Conservation (phyloP, 2,329 filamentous ascomycete species). For the Cladosporium velox region DNA sequence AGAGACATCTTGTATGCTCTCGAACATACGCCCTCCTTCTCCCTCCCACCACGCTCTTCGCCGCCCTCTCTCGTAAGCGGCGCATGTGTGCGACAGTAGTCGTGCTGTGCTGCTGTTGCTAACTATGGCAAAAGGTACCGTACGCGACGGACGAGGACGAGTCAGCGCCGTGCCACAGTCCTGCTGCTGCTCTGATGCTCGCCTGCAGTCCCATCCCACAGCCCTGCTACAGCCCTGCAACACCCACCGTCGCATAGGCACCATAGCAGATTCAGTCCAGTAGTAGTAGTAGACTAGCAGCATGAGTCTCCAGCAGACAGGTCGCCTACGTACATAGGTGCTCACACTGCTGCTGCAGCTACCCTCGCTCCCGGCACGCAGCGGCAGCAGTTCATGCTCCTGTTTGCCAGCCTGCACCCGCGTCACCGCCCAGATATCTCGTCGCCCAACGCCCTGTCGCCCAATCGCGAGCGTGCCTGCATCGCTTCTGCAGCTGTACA, state of each 20-base stretch:
- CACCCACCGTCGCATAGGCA: background rate
- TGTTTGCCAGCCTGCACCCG: conserved; percentile 1
- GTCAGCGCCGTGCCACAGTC: conserved; percentile 12
- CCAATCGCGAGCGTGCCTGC: conserved; percentile 13
- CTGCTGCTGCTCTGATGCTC: conserved; percentile 1
- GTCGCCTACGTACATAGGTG: background rate
- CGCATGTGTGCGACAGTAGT: conserved; percentile 2
- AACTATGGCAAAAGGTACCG: background rate
- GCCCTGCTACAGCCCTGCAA: background rate
- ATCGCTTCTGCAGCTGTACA: conserved; percentile 15
- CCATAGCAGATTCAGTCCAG: background rate
- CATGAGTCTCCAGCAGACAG: background rate
- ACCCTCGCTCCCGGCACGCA: conserved; percentile 7
- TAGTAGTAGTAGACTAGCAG: background rate
- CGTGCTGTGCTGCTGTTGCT: background rate
- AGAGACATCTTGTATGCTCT: background rate
- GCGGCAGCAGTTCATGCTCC: conserved; percentile 8
- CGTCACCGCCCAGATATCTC: conserved; percentile 11
- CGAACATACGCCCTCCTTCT: background rate
- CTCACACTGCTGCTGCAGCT: background rate
- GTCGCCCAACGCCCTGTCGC: conserved; percentile 4
- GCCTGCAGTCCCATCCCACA: background rate
- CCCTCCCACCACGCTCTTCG: background rate
- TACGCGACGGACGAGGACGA: background rate
- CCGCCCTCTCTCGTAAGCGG: conserved; percentile 11